Conservation (phyloP, 139 green algal genomes). For the Chlamydomonas sp. region DNA sequence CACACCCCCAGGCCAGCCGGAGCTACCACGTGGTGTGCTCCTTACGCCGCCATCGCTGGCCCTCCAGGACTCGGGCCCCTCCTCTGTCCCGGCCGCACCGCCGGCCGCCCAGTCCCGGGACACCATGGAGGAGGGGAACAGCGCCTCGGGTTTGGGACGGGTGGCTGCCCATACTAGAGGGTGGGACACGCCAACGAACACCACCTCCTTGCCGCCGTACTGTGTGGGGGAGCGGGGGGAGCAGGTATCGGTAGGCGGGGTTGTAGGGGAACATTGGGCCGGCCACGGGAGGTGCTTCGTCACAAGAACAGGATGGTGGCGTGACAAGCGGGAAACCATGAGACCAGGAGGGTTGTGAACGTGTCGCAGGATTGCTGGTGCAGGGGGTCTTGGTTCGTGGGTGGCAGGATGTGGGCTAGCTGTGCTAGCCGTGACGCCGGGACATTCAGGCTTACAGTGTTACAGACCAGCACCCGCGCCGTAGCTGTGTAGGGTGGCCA, state of each 20-base stretch:
- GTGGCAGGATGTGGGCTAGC: too few species aligned
- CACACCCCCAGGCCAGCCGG: too few species aligned
- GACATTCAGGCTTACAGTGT: not conserved
- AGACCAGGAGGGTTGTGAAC: not conserved
- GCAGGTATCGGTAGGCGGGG: not conserved
- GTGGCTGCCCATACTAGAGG: slow-evolving; percentile 67
- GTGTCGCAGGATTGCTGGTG: not conserved
- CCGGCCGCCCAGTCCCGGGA: too few species aligned
- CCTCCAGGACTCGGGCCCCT: too few species aligned
- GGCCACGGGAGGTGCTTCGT: not conserved
- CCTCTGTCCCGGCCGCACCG: too few species aligned
- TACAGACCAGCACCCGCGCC: not conserved
- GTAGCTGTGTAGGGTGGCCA: too few species aligned
- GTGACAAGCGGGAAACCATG: not conserved
- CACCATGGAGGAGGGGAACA: not conserved
- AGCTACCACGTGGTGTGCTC: too few species aligned
- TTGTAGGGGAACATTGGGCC: too few species aligned
- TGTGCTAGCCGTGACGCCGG: not conserved
- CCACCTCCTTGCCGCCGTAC: slow-evolving; percentile 44
- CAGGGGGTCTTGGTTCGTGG: not conserved
- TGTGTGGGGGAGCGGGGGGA: not conserved
- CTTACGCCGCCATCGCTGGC: too few species aligned
- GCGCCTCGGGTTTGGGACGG: slow-evolving; percentile 20
- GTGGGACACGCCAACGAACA: slow-evolving; percentile 64
- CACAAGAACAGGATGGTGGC: not conserved